Conservation (phyloP, 139 green algal genomes). For the Chlorella ohadii region DNA sequence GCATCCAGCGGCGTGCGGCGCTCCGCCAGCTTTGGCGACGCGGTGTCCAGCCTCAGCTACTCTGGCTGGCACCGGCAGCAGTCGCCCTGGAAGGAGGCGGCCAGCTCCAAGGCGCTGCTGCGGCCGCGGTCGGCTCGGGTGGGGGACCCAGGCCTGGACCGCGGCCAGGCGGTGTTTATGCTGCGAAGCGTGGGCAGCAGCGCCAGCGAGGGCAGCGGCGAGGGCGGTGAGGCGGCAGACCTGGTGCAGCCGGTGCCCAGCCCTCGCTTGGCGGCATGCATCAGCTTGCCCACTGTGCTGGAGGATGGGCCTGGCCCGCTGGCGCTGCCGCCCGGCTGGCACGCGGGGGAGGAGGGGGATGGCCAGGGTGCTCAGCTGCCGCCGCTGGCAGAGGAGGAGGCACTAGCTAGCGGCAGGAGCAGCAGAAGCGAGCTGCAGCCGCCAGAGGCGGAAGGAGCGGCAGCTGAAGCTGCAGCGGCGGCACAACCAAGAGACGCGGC, state of each 20-base stretch:
- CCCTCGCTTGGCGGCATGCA: conserved; percentile 16
- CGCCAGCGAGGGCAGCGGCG: not conserved
- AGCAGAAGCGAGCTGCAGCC: not conserved
- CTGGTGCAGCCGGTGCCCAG: conserved; percentile 7
- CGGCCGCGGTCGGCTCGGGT: conserved; percentile 10
- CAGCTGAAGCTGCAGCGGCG: not conserved
- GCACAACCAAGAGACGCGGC: not conserved
- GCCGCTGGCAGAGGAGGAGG: not conserved
- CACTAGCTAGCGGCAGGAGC: not conserved
- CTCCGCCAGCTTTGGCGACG: conserved; percentile 26
- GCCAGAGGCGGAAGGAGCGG: not conserved
- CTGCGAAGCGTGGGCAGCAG: conserved; percentile 10
- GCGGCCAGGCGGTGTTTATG: conserved; percentile 28
- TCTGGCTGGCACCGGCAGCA: conserved; percentile 1
- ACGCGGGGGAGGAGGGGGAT: not conserved
- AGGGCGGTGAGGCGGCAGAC: not conserved
- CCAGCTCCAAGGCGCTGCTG: not conserved
- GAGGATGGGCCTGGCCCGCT: not conserved
- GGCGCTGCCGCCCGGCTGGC: not conserved
- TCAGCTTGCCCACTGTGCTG: conserved; percentile 15
- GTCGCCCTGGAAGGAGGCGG: conserved; percentile 6
- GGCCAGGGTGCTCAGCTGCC: not conserved
- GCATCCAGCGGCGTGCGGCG: not conserved
- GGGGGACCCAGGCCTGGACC: not conserved
- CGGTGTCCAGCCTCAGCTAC: conserved; percentile 3